Conservation (phyloP, 805 yeast species). For the Starmerella vaccinii region DNA sequence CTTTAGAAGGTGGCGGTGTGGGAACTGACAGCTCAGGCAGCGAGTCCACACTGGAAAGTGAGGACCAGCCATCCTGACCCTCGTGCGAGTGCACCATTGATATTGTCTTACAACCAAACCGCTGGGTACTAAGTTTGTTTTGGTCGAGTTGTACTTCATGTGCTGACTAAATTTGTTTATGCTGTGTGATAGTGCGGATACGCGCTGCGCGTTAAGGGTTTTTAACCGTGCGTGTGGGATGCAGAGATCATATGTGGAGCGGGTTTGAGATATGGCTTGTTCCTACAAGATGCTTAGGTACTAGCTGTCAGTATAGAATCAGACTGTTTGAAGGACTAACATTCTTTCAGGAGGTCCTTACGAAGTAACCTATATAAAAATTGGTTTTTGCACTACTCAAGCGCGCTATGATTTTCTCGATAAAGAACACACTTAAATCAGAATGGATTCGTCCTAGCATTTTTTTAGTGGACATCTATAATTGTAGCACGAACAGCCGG, state of each 20-base stretch:
- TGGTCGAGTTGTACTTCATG: neutral
- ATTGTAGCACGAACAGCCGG: too few relatives aligned
- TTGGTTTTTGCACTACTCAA: too few relatives aligned
- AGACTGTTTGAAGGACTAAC: too few relatives aligned
- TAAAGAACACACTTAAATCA: too few relatives aligned
- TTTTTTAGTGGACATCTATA: too few relatives aligned
- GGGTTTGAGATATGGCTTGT: too few relatives aligned
- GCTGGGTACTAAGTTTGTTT: neutral
- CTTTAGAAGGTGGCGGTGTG: conserved; percentile 3
- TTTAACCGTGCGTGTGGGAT: neutral
- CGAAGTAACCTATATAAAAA: too few relatives aligned
- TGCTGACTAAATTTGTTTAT: conserved; percentile 5
- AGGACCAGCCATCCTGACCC: conserved; percentile 3
- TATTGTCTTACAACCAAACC: neutral
- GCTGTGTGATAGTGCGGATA: neutral
- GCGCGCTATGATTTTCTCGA: too few relatives aligned
- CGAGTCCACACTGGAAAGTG: conserved; percentile 2
- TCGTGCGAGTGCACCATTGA: conserved; percentile 1
- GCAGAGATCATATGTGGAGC: neutral
- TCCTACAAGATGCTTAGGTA: too few relatives aligned
- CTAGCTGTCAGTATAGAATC: too few relatives aligned
- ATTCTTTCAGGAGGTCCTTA: too few relatives aligned
- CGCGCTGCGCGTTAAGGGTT: neutral
- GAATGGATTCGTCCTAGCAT: too few relatives aligned
- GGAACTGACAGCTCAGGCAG: neutral